Conservation (phyloP, 495 filamentous ascomycete species). For the Penicillium pancosmium region DNA sequence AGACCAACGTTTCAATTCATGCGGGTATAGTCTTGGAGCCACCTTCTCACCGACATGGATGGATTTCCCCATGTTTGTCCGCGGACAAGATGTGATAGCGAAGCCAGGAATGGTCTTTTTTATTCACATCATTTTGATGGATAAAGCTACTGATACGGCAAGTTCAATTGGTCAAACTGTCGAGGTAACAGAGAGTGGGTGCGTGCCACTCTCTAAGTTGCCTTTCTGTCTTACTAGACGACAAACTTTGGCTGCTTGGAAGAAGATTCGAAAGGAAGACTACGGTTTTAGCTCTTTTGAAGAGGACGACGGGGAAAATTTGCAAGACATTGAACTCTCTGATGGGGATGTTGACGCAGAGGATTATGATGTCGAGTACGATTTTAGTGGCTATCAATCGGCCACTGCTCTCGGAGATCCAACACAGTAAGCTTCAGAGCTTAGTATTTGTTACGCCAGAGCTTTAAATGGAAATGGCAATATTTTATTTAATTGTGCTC, state of each 20-base stretch:
- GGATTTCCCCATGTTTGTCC: slow-evolving; percentile 32
- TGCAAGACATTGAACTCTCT: slow-evolving; percentile 25
- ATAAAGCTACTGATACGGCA: slow-evolving; percentile 30
- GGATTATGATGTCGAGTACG: slow-evolving; percentile 30
- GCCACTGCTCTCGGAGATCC: slow-evolving; percentile 25
- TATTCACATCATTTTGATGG: slow-evolving; percentile 33
- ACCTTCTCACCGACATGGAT: slow-evolving; percentile 31
- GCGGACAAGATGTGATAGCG: slow-evolving; percentile 24
- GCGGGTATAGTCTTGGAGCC: slow-evolving; percentile 26
- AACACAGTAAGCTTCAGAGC: slow-evolving; percentile 13
- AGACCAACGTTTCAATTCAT: slow-evolving; percentile 29
- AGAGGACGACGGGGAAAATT: slow-evolving; percentile 25
- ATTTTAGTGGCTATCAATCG: slow-evolving; percentile 20
- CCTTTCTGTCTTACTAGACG: slow-evolving; percentile 26
- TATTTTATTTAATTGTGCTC: too few species aligned
- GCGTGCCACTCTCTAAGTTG: slow-evolving; percentile 27
- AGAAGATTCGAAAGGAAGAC: slow-evolving; percentile 29
- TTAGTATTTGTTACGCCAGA: too few species aligned
- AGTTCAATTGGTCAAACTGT: slow-evolving; percentile 30
- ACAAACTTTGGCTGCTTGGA: slow-evolving; percentile 29
- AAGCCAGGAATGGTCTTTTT: slow-evolving; percentile 29
- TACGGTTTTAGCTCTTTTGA: slow-evolving; percentile 26
- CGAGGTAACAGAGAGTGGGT: slow-evolving; percentile 26
- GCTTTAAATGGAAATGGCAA: too few species aligned
- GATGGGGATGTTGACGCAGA: slow-evolving; percentile 27